Evolutionary conservation across 169 alveolate genomes (phyloP).

Genomic region (Cryptosporidium viatorum): DNA sequence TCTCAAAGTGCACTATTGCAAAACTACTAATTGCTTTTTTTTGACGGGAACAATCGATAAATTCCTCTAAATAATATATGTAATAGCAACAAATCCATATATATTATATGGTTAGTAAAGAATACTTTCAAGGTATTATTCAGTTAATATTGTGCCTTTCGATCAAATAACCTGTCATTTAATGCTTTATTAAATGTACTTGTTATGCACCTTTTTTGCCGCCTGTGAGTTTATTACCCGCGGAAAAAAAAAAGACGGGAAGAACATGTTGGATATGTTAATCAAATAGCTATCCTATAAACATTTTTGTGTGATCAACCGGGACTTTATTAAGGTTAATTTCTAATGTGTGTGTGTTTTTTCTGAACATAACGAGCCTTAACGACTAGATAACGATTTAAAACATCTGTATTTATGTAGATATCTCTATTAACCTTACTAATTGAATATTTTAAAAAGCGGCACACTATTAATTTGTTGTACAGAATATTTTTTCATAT

Average conservation of each 20-base stretch:
- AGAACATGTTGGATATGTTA: slow-evolving; percentile 2
- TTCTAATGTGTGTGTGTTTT: background rate
- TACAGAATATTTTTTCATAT: too few relatives aligned
- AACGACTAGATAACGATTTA: too few relatives aligned
- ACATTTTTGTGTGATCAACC: slow-evolving; percentile 27
- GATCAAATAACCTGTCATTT: slow-evolving; percentile 34
- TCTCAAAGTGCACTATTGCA: background rate
- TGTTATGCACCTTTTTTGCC: slow-evolving; percentile 73
- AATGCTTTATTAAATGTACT: slow-evolving; percentile 33
- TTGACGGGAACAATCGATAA: background rate
- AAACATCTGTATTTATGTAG: background rate
- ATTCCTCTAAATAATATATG: background rate
- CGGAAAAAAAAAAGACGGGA: slow-evolving; percentile 22
- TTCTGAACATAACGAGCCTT: too few relatives aligned
- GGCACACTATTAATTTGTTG: background rate
- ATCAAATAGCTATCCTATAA: background rate
- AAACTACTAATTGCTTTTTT: background rate
- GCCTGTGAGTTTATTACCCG: slow-evolving; percentile 45
- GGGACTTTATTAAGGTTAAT: too few relatives aligned
- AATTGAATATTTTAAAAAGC: background rate
- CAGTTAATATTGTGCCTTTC: background rate
- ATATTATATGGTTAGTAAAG: background rate
- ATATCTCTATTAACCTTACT: too few relatives aligned
- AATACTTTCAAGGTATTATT: background rate
- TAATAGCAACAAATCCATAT: background rate